Base-by-base conservation (phyloP, 306 rosid genomes). In the Nissolia schottii region DNA sequence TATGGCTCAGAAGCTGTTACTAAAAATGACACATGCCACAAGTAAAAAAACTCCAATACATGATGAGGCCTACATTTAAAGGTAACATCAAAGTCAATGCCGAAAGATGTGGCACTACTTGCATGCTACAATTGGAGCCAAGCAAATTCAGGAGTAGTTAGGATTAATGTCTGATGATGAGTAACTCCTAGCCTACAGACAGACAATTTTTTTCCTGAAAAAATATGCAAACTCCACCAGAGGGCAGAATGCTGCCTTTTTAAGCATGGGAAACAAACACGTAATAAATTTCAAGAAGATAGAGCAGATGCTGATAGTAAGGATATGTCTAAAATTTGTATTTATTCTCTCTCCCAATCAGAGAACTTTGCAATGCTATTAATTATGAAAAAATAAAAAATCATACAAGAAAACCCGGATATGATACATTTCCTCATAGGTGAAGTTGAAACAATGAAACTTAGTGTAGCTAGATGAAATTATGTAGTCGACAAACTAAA, bases 1-100 rank as follows among this genome's bases (percentile, higher is more conserved):
- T 56, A 41, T 27, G 59, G 4, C 65, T 64, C 57, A 24, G 16
- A 34, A 51, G 43, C 27, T 51, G 65, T 18, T 15, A 13, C 13
- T 35, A 13, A 55, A 35, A 32, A 74, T 74, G 45, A 59, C 61
- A 73, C 18, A 62, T 60, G 19, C 51, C 40, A 50, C 51, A 48
- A 41, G 8, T n/a, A n/a, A n/a, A n/a, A 45, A 64, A 41, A 27
- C 16, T 15, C 38, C 57, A 18, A 20, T 73, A 48, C 23, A 31
- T 20, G 60, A 31, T 20, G 60, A 29, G 25, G 49, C 13, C 18
- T 45, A 57, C 23, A 62, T 34, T 62, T 62, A 51, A 73, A 73
- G 41, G 53, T 32, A 31, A 29, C 50, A 24, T 35, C 38, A 35
- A 53, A 53, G 50, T 27, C 19, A 48, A 43, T 28, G 56, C 60